These are phyloP conservation scores for Turnera subulata DNA, from an alignment of 345 rosid genomes.

Conservation along the genomic window DNA sequence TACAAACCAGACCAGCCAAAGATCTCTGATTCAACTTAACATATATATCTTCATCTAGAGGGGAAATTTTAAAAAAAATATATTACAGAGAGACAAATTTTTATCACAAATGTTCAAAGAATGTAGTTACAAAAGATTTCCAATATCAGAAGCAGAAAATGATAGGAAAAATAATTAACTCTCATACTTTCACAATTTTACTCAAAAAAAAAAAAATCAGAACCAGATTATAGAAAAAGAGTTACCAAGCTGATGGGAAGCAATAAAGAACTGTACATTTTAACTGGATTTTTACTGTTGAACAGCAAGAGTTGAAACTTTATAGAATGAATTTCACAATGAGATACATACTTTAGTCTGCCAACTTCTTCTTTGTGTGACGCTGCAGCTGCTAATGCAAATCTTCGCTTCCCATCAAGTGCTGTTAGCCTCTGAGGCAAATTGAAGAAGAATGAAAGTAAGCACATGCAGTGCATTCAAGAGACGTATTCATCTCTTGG, in stretches of 20 bases:
- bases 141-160: too few relatives aligned
- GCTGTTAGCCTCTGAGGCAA: slow-evolving; percentile 84
- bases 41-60: too few relatives aligned
- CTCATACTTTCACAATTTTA: background rate
- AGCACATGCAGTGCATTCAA: background rate
- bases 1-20: too few relatives aligned
- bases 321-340: background rate
- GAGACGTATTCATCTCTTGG: background rate
- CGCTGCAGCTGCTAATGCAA: slow-evolving; percentile 90
- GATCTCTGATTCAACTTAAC: too few relatives aligned
- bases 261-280: background rate
- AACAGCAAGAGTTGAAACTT: background rate
- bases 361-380: slow-evolving; percentile 92
- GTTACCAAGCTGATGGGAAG: background rate
- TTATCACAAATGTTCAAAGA: too few relatives aligned
- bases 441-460: slow-evolving; percentile 3
- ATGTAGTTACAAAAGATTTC: too few relatives aligned
- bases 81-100: too few relatives aligned
- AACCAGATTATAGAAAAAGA: background rate
- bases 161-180: too few relatives aligned
- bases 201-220: background rate
- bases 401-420: slow-evolving; percentile 95
- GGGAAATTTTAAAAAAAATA: too few relatives aligned
- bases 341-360: slow-evolving; percentile 63
- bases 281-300: background rate